phyloP scores from a whole-genome alignment of 1,284 basidiomycete genomes.

The Irpex sp. region DNA sequence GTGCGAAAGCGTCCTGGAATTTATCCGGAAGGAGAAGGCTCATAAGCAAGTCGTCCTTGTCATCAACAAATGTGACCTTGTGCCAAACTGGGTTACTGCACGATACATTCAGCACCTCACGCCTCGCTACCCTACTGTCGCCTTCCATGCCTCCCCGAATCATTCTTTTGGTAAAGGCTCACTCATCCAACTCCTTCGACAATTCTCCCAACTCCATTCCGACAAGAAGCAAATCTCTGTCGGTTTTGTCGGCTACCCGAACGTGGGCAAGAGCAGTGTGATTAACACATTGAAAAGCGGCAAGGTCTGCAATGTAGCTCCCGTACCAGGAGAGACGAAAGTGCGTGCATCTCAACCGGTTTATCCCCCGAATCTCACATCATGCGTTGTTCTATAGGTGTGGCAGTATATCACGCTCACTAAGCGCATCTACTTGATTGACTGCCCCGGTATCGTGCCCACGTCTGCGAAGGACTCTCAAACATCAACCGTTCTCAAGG shows the following conservation, averaged over 20 bases:
- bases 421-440: constrained; percentile 96
- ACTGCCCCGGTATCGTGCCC: constrained; percentile 98
- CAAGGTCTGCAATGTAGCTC: constrained; percentile 97
- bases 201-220: constrained; percentile 95
- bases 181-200: constrained; percentile 93
- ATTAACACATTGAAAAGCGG: constrained; percentile 99
- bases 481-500: constrained; percentile 93
- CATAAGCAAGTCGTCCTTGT: constrained; percentile 97
- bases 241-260: constrained; percentile 97
- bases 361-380: neutral
- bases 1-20: constrained; percentile 94
- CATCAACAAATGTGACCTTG: constrained; percentile 98
- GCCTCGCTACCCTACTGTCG: constrained; percentile 91
- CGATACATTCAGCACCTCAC: constrained; percentile 92
- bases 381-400: constrained; percentile 47
- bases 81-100: constrained; percentile 98
- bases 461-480: constrained; percentile 90
- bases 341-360: constrained; percentile 31
- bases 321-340: constrained; percentile 98
- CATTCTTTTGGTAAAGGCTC: constrained; percentile 99
- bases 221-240: constrained; percentile 99
- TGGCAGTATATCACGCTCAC: constrained; percentile 99
- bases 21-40: constrained; percentile 92
- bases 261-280: constrained; percentile 96
- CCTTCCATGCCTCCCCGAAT: constrained; percentile 98